Evolutionary conservation across 306 rosid genomes (phyloP), one percentile per base, ranked within the genome.

Genomic region (Quillaja saponaria): DNA sequence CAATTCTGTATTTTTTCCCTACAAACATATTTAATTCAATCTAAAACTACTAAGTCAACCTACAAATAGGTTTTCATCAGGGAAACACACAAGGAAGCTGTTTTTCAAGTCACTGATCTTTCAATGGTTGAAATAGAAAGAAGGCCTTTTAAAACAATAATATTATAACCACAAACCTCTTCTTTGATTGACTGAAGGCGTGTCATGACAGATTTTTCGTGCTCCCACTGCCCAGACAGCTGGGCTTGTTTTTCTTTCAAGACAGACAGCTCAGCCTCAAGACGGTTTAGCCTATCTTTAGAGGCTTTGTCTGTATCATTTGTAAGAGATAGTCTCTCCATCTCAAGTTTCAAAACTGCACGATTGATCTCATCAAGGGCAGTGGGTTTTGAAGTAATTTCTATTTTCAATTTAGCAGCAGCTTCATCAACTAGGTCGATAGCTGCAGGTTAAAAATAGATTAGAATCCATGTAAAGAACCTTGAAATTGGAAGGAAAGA

Each of bases 361-460:
- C 99, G 85, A 73, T 89, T 86, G 72, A 92, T 92, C 89, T 89
- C 99, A 83, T 92, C 99, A 54, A 92, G 86, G 28, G 87, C 95
- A 52, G 94, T 86, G 55, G 99, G 99, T 63, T 92, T 92, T 52
- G 99, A 92, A 40, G 99, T 92, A 68, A 92, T 92, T 65, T 92
- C 99, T 96, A 92, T 92, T 80, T 92, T 92, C 75, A 92, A 76
- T 77, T 92, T 92, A 14, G 99, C 99, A 50, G 99, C 99, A 37
- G 99, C 99, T 82, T 92, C 99, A 62, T 92, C 99, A 70, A 89
- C 99, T 54, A 92, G 76, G 81, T 92, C 99, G 59, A 92, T 92
- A 70, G 99, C 99, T 92, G 89, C 59, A 68, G 79, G 68, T 60
- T 13, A 48, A 45, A 69, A 71, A 50, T 17, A 66, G 47, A 61